Evolutionary conservation across 176 grass and related monocot species (phyloP).

Genomic region (Typha latifolia): DNA sequence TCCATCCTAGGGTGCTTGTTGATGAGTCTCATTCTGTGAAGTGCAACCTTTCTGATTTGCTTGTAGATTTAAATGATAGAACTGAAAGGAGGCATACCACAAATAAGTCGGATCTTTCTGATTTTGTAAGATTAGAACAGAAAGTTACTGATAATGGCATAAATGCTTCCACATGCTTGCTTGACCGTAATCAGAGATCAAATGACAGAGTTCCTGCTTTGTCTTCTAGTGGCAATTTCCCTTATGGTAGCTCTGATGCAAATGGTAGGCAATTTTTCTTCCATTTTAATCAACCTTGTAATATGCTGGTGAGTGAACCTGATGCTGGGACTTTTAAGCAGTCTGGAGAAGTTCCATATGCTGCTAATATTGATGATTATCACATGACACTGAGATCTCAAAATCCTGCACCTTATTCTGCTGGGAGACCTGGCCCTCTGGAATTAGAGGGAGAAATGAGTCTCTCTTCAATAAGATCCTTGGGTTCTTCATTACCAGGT

Average conservation of each 20-base stretch:
- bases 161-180: constrained; percentile 13
- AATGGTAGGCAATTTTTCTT: constrained; percentile 24
- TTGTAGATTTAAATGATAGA: not conserved
- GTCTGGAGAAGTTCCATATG: constrained; percentile 20
- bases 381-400: constrained; percentile 16
- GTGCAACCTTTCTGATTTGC: constrained; percentile 9
- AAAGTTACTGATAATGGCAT: constrained; percentile 22
- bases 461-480: not conserved
- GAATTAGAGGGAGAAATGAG: constrained; percentile 11
- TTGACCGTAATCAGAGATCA: constrained; percentile 24
- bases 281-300: constrained; percentile 17
- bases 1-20: constrained; percentile 36
- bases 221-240: constrained; percentile 15
- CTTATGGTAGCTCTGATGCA: constrained; percentile 16
- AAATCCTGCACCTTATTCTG: constrained; percentile 23
- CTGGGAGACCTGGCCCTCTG: constrained; percentile 3
- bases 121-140: constrained; percentile 22
- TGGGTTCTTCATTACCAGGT: constrained; percentile 11
- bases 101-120: constrained; percentile 19
- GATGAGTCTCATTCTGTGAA: constrained; percentile 24
- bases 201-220: constrained; percentile 21
- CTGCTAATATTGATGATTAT: constrained; percentile 32
- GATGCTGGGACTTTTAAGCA: constrained; percentile 23
- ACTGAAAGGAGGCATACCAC: constrained; percentile 11
- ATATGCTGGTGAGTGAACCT: constrained; percentile 21